Conservation (phyloP, 495 filamentous ascomycete genomes). For the Penicillium dipodomyicola region DNA sequence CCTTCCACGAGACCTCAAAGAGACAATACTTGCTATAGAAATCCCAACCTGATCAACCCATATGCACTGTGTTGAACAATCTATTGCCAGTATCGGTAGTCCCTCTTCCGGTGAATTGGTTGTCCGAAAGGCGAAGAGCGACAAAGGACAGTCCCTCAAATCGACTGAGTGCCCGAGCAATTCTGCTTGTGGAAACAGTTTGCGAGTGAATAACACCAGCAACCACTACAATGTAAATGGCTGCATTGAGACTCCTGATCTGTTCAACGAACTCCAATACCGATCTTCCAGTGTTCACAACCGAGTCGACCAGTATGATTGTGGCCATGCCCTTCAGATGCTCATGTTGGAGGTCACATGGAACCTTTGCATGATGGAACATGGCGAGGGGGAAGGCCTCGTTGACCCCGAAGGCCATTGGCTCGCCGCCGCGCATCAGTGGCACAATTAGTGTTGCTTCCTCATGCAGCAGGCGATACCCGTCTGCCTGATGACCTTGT, state of each 20-base stretch:
- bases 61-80: slow-evolving; percentile 54
- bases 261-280: slow-evolving; percentile 53
- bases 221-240: slow-evolving; percentile 54
- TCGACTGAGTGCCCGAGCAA: slow-evolving; percentile 27
- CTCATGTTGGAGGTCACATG: slow-evolving; percentile 43
- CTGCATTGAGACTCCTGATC: slow-evolving; percentile 43
- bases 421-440: slow-evolving; percentile 65
- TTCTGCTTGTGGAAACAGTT: slow-evolving; percentile 29
- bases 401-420: slow-evolving; percentile 64
- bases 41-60: slow-evolving; percentile 9
- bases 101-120: slow-evolving; percentile 53
- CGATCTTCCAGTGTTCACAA: slow-evolving; percentile 57
- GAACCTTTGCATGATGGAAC: slow-evolving; percentile 54
- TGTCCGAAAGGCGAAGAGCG: slow-evolving; percentile 53
- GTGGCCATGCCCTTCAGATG: slow-evolving; percentile 43
- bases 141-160: slow-evolving; percentile 41
- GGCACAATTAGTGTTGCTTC: slow-evolving; percentile 55
- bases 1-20: neutral
- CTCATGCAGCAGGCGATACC: slow-evolving; percentile 55
- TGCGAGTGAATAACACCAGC: slow-evolving; percentile 55
- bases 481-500: slow-evolving; percentile 45
- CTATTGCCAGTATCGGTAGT: slow-evolving; percentile 58
- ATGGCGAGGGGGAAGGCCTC: slow-evolving; percentile 53
- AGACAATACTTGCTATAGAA: neutral
- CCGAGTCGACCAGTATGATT: slow-evolving; percentile 60